phyloP scores from a whole-genome alignment of 345 rosid species.

The Gossypium stocksii region DNA sequence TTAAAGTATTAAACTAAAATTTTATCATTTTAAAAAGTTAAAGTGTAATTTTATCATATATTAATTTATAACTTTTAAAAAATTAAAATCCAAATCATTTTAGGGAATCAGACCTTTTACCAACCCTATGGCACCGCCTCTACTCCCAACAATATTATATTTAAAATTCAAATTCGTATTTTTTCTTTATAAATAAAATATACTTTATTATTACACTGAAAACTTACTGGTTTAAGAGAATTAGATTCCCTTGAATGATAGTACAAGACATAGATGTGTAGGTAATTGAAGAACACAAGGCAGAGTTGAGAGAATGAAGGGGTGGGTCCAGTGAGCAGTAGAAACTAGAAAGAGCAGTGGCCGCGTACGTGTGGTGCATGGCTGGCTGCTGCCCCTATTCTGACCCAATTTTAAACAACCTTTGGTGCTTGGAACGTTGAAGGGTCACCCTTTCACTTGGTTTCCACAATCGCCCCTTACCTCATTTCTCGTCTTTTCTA shows the following conservation, averaged over 20 bases:
- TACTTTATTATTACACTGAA: accelerated
- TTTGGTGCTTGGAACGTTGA: slow-evolving; percentile 19
- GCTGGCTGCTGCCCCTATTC: slow-evolving; percentile 6
- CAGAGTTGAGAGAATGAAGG: too few relatives aligned
- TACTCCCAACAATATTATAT: accelerated
- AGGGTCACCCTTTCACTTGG: slow-evolving; percentile 22
- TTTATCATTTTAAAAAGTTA: accelerated
- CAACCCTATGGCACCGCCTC: accelerated
- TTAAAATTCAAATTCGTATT: too few relatives aligned
- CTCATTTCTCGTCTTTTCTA: too few relatives aligned
- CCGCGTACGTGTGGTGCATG: slow-evolving; percentile 19
- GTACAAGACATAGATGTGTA: too few relatives aligned
- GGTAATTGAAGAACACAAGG: background rate
- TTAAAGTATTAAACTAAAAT: too few relatives aligned
- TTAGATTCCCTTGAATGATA: too few relatives aligned
- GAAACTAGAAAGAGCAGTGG: slow-evolving; percentile 5
- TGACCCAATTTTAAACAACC: slow-evolving; percentile 13
- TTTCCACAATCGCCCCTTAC: background rate
- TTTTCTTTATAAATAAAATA: too few relatives aligned
- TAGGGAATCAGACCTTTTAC: too few relatives aligned
- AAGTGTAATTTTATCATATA: too few relatives aligned
- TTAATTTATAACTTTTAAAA: too few relatives aligned
- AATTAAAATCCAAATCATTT: too few relatives aligned
- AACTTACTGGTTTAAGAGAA: too few relatives aligned
- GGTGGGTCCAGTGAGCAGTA: background rate